Evolutionary conservation across 83 land plant genomes (phyloP).

Genomic region (Larix sibirica): DNA sequence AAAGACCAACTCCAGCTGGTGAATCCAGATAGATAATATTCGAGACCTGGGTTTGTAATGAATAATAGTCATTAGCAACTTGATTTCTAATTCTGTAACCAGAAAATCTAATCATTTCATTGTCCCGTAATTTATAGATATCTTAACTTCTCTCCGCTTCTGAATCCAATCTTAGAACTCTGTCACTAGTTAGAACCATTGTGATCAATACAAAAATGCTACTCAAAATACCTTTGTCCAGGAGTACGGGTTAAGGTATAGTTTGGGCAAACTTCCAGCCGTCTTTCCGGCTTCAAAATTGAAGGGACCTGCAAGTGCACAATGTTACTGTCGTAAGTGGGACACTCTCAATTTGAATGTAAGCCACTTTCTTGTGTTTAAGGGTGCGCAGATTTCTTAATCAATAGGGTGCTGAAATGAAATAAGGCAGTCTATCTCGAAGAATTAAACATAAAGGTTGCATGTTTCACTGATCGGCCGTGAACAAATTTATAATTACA

Average conservation of each 20-base stretch:
- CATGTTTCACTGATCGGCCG: background rate
- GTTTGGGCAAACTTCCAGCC: constrained; percentile 39
- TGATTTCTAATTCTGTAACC: background rate
- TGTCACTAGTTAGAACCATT: background rate
- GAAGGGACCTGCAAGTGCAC: constrained; percentile 70
- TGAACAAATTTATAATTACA: background rate
- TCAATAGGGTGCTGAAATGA: background rate
- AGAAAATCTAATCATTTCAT: background rate
- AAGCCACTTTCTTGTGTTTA: background rate
- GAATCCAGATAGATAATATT: constrained; percentile 88
- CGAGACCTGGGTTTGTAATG: constrained; percentile 58
- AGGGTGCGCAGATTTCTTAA: background rate
- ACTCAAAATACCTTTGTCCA: constrained; percentile 70
- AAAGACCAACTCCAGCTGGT: constrained; percentile 90
- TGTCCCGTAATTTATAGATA: background rate
- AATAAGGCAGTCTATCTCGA: background rate
- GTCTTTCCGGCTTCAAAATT: constrained; percentile 52
- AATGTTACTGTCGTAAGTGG: background rate
- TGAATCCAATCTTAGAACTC: background rate
- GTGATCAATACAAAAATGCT: background rate
- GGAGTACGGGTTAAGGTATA: constrained; percentile 67
- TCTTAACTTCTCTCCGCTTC: background rate
- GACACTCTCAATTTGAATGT: background rate
- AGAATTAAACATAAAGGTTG: background rate
- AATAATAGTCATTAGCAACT: background rate